phyloP scores from a whole-genome alignment of 2,329 filamentous ascomycete species.

The Coleophoma crateriformis region DNA sequence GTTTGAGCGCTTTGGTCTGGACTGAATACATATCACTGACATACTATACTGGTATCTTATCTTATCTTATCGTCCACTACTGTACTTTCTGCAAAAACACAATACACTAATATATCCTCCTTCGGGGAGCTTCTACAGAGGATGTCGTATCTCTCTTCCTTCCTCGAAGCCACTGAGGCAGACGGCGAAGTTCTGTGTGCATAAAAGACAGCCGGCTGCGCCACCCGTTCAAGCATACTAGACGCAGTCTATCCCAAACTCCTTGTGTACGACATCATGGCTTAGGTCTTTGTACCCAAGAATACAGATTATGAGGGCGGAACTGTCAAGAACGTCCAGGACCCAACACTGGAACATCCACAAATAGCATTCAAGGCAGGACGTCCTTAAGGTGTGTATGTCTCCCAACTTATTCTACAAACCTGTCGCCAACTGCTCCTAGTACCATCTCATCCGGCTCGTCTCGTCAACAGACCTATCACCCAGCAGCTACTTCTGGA shows the following conservation, averaged over 20 bases:
- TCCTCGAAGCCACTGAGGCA: constrained; percentile 17
- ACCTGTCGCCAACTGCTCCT: neutral
- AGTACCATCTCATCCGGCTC: constrained; percentile 70
- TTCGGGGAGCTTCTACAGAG: constrained; percentile 18
- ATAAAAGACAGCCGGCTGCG: constrained; percentile 21
- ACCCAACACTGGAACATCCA: constrained; percentile 51
- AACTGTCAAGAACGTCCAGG: constrained; percentile 55
- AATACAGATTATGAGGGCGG: constrained; percentile 62
- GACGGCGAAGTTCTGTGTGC: constrained; percentile 24
- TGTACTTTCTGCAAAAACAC: too few species aligned
- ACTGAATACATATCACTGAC: too few species aligned
- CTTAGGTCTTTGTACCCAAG: constrained; percentile 64
- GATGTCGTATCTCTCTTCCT: constrained; percentile 20
- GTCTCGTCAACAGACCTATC: constrained; percentile 58
- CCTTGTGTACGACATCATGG: constrained; percentile 75
- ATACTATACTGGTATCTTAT: neutral
- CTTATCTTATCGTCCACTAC: neutral
- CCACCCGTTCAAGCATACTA: constrained; percentile 73
- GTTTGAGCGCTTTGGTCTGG: too few species aligned
- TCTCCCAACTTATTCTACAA: constrained; percentile 10
- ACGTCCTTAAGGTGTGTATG: constrained; percentile 46
- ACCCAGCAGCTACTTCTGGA: constrained; percentile 72
- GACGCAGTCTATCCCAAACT: constrained; percentile 83
- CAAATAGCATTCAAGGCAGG: constrained; percentile 72
- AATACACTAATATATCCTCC: constrained; percentile 21